Evolutionary conservation across 225 moss, liverwort and hornwort species (phyloP), one percentile per base, ranked within the genome.

Genomic region (Polytrichum commune): DNA sequence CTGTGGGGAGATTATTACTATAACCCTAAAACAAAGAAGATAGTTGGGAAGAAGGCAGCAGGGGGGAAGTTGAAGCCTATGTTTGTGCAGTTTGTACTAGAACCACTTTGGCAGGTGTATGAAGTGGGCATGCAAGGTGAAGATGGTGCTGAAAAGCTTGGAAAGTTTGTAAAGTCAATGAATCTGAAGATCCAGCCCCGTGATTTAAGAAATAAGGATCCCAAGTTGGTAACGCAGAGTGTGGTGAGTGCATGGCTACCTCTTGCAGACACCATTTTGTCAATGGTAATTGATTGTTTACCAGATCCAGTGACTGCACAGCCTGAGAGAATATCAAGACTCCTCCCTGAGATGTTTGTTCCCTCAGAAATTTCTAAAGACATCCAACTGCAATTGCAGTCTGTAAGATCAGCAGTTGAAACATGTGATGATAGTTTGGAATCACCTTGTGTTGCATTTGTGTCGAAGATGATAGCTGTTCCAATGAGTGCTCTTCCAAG

Each of bases 391-490:
- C 77, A 89, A 28, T 75, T 94, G 72, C 88, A 90, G 77, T 33
- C 53, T 3, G 84, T 91, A 0, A 90, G 90, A 81, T 78, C 80
- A 65, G 91, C 95, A 19, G 90, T 98, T 57, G 91, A 85, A 75
- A 56, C 75, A 22, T 98, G 95, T 70, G 90, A 91, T 56, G 79
- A 78, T 54, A 88, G 91, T 56, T 69, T 38, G 33, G 81, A 78
- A 64, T 89, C 77, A n/a, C 95, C 95, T 8, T 84, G 95, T 80
- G 93, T 98, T 54, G 85, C 93, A 26, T 95, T 95, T 61, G 93
- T 98, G 53, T 98, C 97, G 1, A 98, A 98, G 74, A 98, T 95
- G 97, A 76, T 98, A 28, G 97, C 97, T 77, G 90, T 98, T 68
- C 93, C 95, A 5, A 77, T 93, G 13, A 88, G 91, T 70, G 85